phyloP scores from a whole-genome alignment of 257 asterid genomes.

The Nicotiana tabacum region DNA sequence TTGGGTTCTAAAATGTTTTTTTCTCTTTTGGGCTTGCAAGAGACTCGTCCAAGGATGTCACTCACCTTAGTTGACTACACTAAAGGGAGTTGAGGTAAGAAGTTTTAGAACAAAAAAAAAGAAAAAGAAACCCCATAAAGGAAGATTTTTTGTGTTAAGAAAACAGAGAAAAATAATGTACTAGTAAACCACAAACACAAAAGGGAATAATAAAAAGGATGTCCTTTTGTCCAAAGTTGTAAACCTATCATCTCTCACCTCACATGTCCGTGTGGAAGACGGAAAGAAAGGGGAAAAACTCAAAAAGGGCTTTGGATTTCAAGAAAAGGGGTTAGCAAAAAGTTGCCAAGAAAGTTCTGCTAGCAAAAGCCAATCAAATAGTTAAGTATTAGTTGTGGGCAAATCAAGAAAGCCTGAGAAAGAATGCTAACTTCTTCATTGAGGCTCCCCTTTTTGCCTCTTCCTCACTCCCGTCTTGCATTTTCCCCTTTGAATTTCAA shows the following conservation, averaged over 20 bases:
- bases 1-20: no score
- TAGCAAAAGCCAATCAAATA: background rate
- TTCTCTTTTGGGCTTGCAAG: background rate
- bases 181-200: conserved; percentile 2
- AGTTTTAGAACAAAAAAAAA: background rate
- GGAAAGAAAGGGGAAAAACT: background rate
- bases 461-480: conserved; percentile 33
- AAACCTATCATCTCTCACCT: conserved; percentile 10
- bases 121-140: background rate
- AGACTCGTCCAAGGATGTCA: background rate
- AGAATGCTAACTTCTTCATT: conserved; percentile 33
- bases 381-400: background rate
- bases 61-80: background rate
- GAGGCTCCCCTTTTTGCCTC: conserved; percentile 24
- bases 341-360: background rate
- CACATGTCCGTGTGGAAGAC: background rate
- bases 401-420: background rate
- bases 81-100: no score
- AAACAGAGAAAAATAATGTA: background rate
- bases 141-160: background rate
- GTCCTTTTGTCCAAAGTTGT: conserved; percentile 19
- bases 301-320: background rate
- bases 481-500: conserved; percentile 11
- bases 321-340: background rate
- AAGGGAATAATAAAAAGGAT: background rate